phyloP scores from a whole-genome alignment of 108 stramenopile genomes.

The Asterionellopsis glacialis region DNA sequence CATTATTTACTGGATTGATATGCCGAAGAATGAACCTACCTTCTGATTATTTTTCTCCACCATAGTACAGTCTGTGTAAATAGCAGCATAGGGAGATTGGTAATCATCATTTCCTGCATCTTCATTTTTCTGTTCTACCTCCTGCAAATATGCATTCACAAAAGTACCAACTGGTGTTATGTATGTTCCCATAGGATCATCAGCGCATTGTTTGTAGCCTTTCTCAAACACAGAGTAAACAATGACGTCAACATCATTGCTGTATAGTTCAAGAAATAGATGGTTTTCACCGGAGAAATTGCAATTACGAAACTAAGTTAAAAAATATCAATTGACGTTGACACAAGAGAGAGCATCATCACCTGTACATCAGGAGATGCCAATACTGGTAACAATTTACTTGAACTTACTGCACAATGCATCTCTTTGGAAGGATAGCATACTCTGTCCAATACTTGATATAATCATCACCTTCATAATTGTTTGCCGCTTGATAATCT shows the following conservation, averaged over 20 bases:
- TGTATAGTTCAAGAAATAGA: conserved; percentile 2
- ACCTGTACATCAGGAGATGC: background rate
- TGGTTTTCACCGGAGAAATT: too few species aligned
- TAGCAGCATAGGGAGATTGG: conserved; percentile 46
- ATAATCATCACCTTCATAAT: conserved; percentile 34
- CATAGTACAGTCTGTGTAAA: conserved; percentile 52
- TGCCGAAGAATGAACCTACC: too few species aligned
- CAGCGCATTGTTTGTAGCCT: conserved; percentile 65
- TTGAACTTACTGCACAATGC: conserved; percentile 55
- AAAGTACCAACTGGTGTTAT: conserved; percentile 59
- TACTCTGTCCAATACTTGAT: conserved; percentile 83
- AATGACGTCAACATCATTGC: conserved; percentile 64
- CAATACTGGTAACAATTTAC: background rate
- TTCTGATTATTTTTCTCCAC: too few species aligned
- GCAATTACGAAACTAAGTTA: background rate
- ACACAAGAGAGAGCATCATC: background rate
- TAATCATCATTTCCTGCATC: conserved; percentile 63
- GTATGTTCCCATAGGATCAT: conserved; percentile 71
- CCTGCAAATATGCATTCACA: conserved; percentile 63
- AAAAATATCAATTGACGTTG: background rate
- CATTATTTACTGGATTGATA: too few species aligned
- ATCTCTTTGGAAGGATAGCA: conserved; percentile 71
- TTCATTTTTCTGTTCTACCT: conserved; percentile 42
- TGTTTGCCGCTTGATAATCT: background rate
- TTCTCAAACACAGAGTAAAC: conserved; percentile 69